phyloP scores from a whole-genome alignment of 2,329 filamentous ascomycete genomes.

The Aspergillus tanneri region DNA sequence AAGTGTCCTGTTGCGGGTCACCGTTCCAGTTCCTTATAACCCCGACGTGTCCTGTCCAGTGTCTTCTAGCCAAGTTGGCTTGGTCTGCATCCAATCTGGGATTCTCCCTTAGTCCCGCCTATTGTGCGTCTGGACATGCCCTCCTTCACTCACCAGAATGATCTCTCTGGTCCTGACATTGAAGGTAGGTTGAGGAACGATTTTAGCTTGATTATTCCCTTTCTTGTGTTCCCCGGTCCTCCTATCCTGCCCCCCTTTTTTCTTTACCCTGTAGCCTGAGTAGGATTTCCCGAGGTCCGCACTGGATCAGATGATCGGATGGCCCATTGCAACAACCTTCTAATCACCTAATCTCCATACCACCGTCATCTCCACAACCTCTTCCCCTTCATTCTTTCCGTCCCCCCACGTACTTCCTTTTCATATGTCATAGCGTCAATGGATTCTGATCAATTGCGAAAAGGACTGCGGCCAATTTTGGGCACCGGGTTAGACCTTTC shows the following conservation, averaged over 20 bases:
- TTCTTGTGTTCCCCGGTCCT: not conserved
- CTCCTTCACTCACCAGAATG: slow-evolving; percentile 29
- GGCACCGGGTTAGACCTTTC: slow-evolving; percentile 30
- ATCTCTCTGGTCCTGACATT: slow-evolving; percentile 22
- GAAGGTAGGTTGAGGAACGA: slow-evolving; percentile 30
- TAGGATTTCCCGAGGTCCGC: slow-evolving; percentile 17
- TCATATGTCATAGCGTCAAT: slow-evolving; percentile 13
- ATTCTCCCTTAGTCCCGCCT: not conserved
- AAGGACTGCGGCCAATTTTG: slow-evolving; percentile 28
- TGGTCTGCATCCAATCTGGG: not conserved
- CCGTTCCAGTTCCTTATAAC: not conserved
- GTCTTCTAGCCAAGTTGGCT: not conserved
- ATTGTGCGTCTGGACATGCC: slow-evolving; percentile 24
- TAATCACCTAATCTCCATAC: not conserved
- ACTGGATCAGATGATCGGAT: slow-evolving; percentile 22
- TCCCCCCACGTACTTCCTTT: not conserved
- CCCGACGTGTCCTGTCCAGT: not conserved
- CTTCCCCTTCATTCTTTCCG: slow-evolving; percentile 5
- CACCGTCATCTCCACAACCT: not conserved
- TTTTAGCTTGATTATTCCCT: slow-evolving; percentile 13
- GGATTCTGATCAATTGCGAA: slow-evolving; percentile 28
- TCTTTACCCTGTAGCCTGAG: slow-evolving; percentile 18
- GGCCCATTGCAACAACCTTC: slow-evolving; percentile 17
- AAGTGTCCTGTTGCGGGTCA: slow-evolving; percentile 1
- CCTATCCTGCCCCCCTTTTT: slow-evolving; percentile 8